Percentiles rank a stretch among this genome's conserved stretches.
phyloP scores from a whole-genome alignment of 2,329 filamentous ascomycete genomes.

The Trichophaea hybrida region DNA sequence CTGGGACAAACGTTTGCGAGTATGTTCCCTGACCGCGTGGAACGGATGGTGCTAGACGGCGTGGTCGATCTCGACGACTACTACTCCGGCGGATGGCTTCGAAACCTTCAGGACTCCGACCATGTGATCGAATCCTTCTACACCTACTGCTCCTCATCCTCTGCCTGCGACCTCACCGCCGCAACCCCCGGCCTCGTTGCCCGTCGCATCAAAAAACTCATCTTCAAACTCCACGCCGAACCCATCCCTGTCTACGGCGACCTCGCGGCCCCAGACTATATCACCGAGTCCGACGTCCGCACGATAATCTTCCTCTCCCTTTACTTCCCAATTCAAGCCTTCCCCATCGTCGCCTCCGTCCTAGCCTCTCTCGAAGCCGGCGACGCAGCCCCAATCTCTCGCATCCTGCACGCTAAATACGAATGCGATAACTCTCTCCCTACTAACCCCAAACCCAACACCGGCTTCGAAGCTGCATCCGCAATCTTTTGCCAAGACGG shows the following conservation, averaged over 20 bases:
- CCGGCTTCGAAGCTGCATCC: slow-evolving; percentile 19
- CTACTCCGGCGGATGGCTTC: slow-evolving; percentile 30
- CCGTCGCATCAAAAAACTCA: slow-evolving; percentile 32
- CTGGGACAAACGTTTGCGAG: slow-evolving; percentile 41
- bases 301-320: slow-evolving; percentile 27
- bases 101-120: slow-evolving; percentile 32
- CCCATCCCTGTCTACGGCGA: slow-evolving; percentile 34
- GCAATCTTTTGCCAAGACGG: slow-evolving; percentile 40
- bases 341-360: slow-evolving; percentile 33
- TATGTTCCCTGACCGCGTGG: slow-evolving; percentile 40
- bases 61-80: slow-evolving; percentile 27
- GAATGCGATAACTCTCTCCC: background rate
- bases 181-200: slow-evolving; percentile 22
- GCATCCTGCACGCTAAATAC: slow-evolving; percentile 28
- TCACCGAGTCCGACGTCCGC: slow-evolving; percentile 31
- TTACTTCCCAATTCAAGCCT: slow-evolving; percentile 29
- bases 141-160: slow-evolving; percentile 30
- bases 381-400: slow-evolving; percentile 34
- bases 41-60: slow-evolving; percentile 40
- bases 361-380: slow-evolving; percentile 31
- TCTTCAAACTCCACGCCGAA: slow-evolving; percentile 33
- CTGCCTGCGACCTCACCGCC: slow-evolving; percentile 5
- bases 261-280: slow-evolving; percentile 23
- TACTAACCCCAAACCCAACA: slow-evolving; percentile 26
- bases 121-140: slow-evolving; percentile 27